phyloP scores from a whole-genome alignment of 257 asterid genomes.

The Gynochthodes officinalis region DNA sequence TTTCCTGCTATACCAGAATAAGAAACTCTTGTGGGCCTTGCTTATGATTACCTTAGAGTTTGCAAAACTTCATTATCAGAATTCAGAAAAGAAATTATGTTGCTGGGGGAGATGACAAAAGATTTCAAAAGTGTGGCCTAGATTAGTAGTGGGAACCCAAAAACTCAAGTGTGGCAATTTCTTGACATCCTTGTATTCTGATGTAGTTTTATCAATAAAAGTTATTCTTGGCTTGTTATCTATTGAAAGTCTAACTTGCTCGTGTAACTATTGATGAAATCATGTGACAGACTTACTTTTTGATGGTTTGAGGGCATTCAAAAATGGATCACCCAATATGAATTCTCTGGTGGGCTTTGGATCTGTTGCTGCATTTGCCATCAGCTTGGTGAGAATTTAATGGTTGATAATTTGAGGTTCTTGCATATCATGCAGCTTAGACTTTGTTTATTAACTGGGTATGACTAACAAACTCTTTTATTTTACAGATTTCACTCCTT shows the following conservation, averaged over 20 bases:
- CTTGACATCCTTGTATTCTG: not conserved
- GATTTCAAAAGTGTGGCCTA: not conserved
- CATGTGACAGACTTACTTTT: slow-evolving; percentile 70
- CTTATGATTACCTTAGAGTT: not conserved
- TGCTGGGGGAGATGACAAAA: not conserved
- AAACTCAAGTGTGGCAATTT: not conserved
- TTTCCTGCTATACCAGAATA: not conserved
- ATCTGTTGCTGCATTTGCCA: slow-evolving; percentile 91
- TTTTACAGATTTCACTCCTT: slow-evolving; percentile 75
- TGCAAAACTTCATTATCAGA: not conserved
- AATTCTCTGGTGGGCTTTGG: slow-evolving; percentile 99
- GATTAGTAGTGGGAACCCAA: not conserved
- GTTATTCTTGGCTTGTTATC: not conserved
- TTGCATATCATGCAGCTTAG: slow-evolving; percentile 17
- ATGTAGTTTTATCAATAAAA: not conserved
- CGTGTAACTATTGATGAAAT: slow-evolving; percentile 16
- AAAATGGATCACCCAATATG: slow-evolving; percentile 94
- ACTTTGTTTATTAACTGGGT: slow-evolving; percentile 14
- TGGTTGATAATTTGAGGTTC: slow-evolving; percentile 17
- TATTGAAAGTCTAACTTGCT: slow-evolving; percentile 6
- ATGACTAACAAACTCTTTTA: slow-evolving; percentile 7
- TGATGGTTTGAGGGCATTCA: slow-evolving; percentile 76
- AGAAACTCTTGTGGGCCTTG: not conserved
- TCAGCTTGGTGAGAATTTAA: slow-evolving; percentile 72
- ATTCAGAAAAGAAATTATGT: not conserved